These are phyloP conservation scores for Farysia itapuensis DNA, from an alignment of 1,284 basidiomycete genomes.

Conservation along the genomic window DNA sequence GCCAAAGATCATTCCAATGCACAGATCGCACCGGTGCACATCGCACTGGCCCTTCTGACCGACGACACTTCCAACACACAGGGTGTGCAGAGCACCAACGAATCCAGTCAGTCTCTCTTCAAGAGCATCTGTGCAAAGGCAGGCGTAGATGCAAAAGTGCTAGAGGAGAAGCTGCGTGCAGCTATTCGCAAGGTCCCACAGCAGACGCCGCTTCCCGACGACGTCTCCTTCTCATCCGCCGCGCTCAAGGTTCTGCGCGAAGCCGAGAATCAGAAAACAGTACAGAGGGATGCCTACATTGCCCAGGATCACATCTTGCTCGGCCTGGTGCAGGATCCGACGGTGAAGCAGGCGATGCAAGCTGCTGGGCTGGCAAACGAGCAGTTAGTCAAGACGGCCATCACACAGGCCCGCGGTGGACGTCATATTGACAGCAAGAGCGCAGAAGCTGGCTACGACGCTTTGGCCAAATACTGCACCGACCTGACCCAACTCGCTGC, in stretches of 20 bases:
- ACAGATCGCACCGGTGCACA: constrained; percentile 71
- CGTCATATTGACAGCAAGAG: constrained; percentile 76
- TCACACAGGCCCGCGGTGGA: constrained; percentile 78
- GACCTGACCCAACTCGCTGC: constrained; percentile 66
- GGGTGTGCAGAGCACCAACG: constrained; percentile 48
- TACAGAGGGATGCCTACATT: constrained; percentile 81
- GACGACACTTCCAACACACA: constrained; percentile 50
- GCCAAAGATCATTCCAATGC: constrained; percentile 80
- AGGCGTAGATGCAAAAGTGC: constrained; percentile 68
- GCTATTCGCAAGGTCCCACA: constrained; percentile 54
- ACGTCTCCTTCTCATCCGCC: constrained; percentile 43
- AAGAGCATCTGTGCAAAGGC: constrained; percentile 74
- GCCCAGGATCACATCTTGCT: constrained; percentile 82
- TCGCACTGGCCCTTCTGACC: constrained; percentile 75
- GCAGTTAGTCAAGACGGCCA: constrained; percentile 74
- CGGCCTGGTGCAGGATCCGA: constrained; percentile 74
- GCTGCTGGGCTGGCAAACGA: constrained; percentile 72
- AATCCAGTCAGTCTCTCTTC: constrained; percentile 67
- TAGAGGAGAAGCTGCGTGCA: constrained; percentile 48
- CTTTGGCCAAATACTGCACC: constrained; percentile 60
- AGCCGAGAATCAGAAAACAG: constrained; percentile 49
- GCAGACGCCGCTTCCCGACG: constrained; percentile 53
- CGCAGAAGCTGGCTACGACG: constrained; percentile 63
- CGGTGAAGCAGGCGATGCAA: constrained; percentile 71
- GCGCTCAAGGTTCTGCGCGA: constrained; percentile 50